Conservation (phyloP, 306 rosid genomes). For the Begonia loranthoides region DNA sequence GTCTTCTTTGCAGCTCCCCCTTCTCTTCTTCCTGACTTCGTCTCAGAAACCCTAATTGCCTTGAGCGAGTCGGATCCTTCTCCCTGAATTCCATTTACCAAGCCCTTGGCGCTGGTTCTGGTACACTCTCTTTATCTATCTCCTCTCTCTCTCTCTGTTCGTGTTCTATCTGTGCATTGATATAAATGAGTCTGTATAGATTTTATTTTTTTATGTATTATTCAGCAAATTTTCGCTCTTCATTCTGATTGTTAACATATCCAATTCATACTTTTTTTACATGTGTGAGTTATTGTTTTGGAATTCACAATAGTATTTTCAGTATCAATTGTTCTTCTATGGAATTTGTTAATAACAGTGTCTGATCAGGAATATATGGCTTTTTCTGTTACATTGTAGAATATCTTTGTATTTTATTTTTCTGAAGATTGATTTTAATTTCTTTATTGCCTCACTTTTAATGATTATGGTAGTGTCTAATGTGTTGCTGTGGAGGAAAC, state of each 20-base stretch:
- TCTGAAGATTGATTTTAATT: neutral
- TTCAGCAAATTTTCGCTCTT: neutral
- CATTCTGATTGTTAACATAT: neutral
- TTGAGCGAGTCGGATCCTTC: constrained; percentile 52
- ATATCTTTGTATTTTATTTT: neutral
- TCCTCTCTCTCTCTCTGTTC: neutral
- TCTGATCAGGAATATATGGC: too few species aligned
- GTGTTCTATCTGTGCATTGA: neutral
- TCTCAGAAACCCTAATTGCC: constrained; percentile 30
- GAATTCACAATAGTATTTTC: neutral
- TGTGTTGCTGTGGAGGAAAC: constrained; percentile 79
- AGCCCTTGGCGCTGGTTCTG: constrained; percentile 67
- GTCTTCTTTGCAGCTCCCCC: neutral
- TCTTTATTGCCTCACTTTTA: neutral
- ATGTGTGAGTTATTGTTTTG: neutral
- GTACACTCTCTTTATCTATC: constrained; percentile 30
- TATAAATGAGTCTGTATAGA: too few species aligned
- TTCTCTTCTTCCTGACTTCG: neutral
- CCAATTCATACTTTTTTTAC: neutral
- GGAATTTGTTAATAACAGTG: too few species aligned
- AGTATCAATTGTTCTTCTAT: neutral
- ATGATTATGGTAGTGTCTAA: constrained; percentile 55
- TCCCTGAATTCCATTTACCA: constrained; percentile 54
- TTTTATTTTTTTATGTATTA: neutral
- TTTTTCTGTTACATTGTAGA: too few species aligned